Base-by-base conservation (phyloP, 129 eudicot genomes). In the Glebionis coronaria region DNA sequence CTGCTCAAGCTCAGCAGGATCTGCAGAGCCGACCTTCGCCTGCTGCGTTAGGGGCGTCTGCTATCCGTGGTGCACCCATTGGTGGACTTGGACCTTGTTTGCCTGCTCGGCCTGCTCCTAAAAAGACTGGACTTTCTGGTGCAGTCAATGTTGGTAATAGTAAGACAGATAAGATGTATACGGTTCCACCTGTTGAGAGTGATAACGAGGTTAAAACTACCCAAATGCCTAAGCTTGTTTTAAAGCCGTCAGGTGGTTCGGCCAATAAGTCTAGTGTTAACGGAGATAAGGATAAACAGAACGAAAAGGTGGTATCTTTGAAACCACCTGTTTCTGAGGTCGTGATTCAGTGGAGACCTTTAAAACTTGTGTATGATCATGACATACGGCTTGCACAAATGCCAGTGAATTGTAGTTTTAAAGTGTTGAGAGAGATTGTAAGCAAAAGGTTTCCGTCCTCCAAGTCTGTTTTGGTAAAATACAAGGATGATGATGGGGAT, bases 1-100 rank as follows among this genome's bases (percentile, higher is more conserved):
- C 42, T 35, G 42, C 42, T 35, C 42, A 35, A 35, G 90, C 86
- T 21, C 96, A 85, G 19, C 95, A 80, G 79, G 98, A 93, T 62
- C 86, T 88, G 49, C 98, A 86, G 71, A 93, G 98, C 67, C 95
- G 95, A 45, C 98, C 98, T 16, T 93, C 98, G 0, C 96, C 96
- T 2, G 98, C 98, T 3, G 98, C 98, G 21, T 84, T 93, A 25
- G 98, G 98, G 29, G 98, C 98, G 63, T 93, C 98, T 63, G 98
- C 98, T 0, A 88, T 88, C 44, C 83, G 96, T 15, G 98, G 96
- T 28, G 98, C 98, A 3, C 92, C 98, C 1, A 71, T 92, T 82
- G 74, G 79, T 3, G 96, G 98, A 8, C 88, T 88, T 56, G 98
- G 98, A 14, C 98, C 96, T 13, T 85, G 98, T 76, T 74, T 93